Conservation (phyloP, 2,329 filamentous ascomycete species). For the Penicillium sp. region DNA sequence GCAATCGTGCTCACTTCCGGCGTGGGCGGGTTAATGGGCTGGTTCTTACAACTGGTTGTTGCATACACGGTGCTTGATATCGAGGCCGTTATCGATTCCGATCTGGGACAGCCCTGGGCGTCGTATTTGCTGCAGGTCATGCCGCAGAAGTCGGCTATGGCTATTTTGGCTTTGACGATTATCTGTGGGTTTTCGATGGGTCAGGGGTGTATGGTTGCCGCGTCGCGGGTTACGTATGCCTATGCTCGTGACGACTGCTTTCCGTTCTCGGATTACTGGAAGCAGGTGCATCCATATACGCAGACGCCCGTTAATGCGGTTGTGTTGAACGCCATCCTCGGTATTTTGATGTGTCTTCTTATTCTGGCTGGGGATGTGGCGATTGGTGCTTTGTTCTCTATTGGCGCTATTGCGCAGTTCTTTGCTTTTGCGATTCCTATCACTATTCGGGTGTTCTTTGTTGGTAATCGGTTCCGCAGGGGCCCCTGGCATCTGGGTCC, state of each 20-base stretch:
- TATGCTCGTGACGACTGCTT: conserved; percentile 73
- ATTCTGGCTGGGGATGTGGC: conserved; percentile 64
- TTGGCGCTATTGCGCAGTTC: conserved; percentile 68
- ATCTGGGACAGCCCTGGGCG: conserved; percentile 68
- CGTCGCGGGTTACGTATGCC: conserved; percentile 68
- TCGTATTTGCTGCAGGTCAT: conserved; percentile 68
- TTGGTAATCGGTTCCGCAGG: conserved; percentile 62
- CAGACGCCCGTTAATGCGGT: conserved; percentile 70
- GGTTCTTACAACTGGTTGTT: conserved; percentile 71
- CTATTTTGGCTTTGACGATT: conserved; percentile 65
- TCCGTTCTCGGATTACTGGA: conserved; percentile 60
- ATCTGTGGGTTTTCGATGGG: conserved; percentile 71
- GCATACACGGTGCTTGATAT: conserved; percentile 71
- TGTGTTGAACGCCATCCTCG: conserved; percentile 63
- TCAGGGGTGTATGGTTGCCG: conserved; percentile 69
- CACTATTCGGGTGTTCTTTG: conserved; percentile 48
- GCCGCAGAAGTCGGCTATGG: conserved; percentile 59
- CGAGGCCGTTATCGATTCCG: conserved; percentile 56
- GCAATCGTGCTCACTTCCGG: conserved; percentile 70
- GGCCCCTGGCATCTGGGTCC: conserved; percentile 69
- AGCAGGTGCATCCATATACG: conserved; percentile 60
- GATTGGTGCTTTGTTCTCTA: conserved; percentile 68
- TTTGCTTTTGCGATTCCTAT: conserved; percentile 51
- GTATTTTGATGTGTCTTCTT: conserved; percentile 60
- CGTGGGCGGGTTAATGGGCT: conserved; percentile 66